Conservation (phyloP, 2,329 filamentous ascomycete species). For the Pyrenophora tritici-repentis region DNA sequence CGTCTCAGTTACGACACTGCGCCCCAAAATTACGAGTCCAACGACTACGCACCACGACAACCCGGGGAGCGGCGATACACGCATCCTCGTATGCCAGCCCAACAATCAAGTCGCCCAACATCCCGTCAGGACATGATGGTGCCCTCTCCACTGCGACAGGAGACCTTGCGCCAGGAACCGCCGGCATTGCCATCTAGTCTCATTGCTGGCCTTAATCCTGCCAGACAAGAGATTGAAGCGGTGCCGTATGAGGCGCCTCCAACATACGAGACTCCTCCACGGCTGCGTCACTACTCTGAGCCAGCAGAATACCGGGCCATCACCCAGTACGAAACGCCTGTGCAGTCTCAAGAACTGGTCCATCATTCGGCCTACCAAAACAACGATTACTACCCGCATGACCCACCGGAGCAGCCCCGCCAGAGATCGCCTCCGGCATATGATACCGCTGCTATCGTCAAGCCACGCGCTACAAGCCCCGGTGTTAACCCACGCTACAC, state of each 20-base stretch:
- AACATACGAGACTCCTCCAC: conserved; percentile 28
- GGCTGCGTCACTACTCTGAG: conserved; percentile 41
- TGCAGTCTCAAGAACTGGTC: conserved; percentile 35
- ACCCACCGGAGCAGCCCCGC: conserved; percentile 43
- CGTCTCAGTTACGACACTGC: conserved; percentile 30
- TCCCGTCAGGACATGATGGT: conserved; percentile 40
- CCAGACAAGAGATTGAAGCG: conserved; percentile 32
- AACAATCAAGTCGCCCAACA: conserved; percentile 36
- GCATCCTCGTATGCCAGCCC: conserved; percentile 26
- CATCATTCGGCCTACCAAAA: conserved; percentile 32
- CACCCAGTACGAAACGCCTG: conserved; percentile 39
- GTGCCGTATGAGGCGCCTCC: conserved; percentile 29
- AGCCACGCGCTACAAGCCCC: conserved; percentile 53
- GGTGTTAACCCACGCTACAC: conserved; percentile 35
- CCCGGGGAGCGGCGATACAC: conserved; percentile 43
- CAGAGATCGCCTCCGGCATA: conserved; percentile 43
- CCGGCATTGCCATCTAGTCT: conserved; percentile 35
- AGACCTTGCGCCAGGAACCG: conserved; percentile 34
- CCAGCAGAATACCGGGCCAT: conserved; percentile 40
- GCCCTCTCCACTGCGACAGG: conserved; percentile 26
- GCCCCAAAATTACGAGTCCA: conserved; percentile 31
- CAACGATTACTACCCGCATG: conserved; percentile 52
- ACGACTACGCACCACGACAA: conserved; percentile 30
- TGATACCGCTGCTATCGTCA: conserved; percentile 50
- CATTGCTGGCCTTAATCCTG: conserved; percentile 36